Evolutionary conservation across 129 eudicot species (phyloP).

Genomic region (Saposhnikovia divaricata): DNA sequence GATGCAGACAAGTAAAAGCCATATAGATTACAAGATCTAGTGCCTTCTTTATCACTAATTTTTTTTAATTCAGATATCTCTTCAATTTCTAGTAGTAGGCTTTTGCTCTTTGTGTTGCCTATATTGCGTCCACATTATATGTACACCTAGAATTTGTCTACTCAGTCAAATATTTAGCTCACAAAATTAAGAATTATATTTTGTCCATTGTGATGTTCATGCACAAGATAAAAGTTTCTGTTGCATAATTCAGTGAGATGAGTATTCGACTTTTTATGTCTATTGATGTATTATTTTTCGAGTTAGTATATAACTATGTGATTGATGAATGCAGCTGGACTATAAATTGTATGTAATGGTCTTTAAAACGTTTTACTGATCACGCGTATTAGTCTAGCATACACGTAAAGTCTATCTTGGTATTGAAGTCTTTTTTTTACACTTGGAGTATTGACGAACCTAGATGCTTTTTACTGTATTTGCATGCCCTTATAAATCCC

Average conservation of each 20-base stretch:
- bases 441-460: neutral
- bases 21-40: neutral
- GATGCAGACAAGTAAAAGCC: neutral
- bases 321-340: neutral
- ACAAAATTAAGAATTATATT: neutral
- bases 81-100: neutral
- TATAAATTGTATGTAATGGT: neutral
- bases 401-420: neutral
- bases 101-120: neutral
- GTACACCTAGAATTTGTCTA: neutral
- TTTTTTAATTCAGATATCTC: neutral
- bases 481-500: neutral
- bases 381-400: neutral
- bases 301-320: neutral
- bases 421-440: neutral
- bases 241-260: neutral
- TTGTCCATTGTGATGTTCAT: neutral
- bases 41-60: neutral
- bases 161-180: neutral
- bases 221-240: neutral
- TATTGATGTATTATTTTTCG: neutral
- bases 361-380: neutral
- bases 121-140: neutral
- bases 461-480: neutral
- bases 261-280: neutral